Evolutionary conservation across 129 eudicot species (phyloP).

Genomic region (Helianthus annuus): HanXRQr2.0-SUNRISE NC_035446.2:79742031-79742530

Average conservation of each 20-base stretch:
- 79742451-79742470: not conserved
- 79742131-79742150: not conserved
- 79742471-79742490: too few species aligned
- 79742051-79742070: not conserved
- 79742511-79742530: too few species aligned
- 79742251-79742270: not conserved
- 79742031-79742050: not conserved
- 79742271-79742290: not conserved
- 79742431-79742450: slow-evolving; percentile 4
- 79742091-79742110: not conserved
- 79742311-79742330: not conserved
- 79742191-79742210: not conserved
- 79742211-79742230: not conserved
- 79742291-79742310: not conserved
- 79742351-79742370: not conserved
- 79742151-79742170: not conserved
- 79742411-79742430: slow-evolving; percentile 4
- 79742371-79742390: not conserved
- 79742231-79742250: not conserved
- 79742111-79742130: too few species aligned
- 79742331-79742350: not conserved
- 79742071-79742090: not conserved
- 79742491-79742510: too few species aligned
- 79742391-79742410: not conserved
- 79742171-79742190: not conserved